Conservation (phyloP, 352 stramenopile genomes). For the Albugo candida region DNA sequence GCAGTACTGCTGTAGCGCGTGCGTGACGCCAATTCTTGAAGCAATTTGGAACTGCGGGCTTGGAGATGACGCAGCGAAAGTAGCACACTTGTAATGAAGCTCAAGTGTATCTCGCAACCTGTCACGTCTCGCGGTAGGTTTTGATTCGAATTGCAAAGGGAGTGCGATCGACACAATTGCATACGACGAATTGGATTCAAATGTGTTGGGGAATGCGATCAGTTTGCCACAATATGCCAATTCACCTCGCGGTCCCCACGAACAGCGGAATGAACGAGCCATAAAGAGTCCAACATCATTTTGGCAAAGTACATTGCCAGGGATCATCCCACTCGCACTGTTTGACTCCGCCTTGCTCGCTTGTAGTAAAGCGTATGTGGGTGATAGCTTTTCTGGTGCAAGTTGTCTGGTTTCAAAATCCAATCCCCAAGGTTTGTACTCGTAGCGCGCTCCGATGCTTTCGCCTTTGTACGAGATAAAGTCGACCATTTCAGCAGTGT, state of each 20-base stretch:
- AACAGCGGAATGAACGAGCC: conserved; percentile 61
- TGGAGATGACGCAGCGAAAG: too few relatives aligned
- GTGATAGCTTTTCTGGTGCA: too few relatives aligned
- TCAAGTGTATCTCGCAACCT: conserved; percentile 12
- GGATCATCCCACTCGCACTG: too few relatives aligned
- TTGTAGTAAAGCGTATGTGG: too few relatives aligned
- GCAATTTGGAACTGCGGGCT: too few relatives aligned
- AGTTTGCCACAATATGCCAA: conserved; percentile 40
- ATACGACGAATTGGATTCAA: not conserved
- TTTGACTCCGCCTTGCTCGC: too few relatives aligned
- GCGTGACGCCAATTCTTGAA: conserved; percentile 16
- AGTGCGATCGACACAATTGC: conserved; percentile 25
- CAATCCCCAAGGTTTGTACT: too few relatives aligned
- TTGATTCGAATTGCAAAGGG: conserved; percentile 2
- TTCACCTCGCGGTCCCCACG: conserved; percentile 56
- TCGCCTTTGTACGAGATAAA: too few relatives aligned
- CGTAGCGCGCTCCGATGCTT: too few relatives aligned
- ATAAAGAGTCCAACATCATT: conserved; percentile 52
- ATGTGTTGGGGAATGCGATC: conserved; percentile 6
- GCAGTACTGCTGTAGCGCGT: conserved; percentile 40
- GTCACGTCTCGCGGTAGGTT: too few relatives aligned
- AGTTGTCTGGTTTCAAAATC: too few relatives aligned
- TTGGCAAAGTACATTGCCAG: conserved; percentile 21
- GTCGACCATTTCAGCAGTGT: too few relatives aligned
- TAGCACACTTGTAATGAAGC: conserved; percentile 31